Conservation (phyloP, 306 rosid species). For the Arachis hypogaea region DNA sequence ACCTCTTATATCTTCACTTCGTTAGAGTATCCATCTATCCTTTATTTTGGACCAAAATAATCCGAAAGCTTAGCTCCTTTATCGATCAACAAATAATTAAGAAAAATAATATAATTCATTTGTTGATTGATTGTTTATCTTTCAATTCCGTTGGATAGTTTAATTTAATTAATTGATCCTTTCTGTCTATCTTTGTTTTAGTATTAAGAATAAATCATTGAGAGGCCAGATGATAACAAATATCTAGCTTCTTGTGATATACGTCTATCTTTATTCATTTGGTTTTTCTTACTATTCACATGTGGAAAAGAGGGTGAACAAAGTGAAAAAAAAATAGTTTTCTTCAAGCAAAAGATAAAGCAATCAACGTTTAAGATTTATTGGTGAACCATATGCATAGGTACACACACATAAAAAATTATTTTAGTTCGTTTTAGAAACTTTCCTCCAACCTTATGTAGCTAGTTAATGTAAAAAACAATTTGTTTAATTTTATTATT, state of each 20-base stretch:
- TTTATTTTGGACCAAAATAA: neutral
- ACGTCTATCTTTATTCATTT: neutral
- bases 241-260: neutral
- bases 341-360: neutral
- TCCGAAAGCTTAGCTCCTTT: neutral
- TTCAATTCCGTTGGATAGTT: neutral
- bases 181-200: neutral
- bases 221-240: neutral
- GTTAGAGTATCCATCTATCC: too few species aligned
- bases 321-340: neutral
- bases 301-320: neutral
- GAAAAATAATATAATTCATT: too few species aligned
- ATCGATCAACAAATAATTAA: neutral
- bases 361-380: neutral
- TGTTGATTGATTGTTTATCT: neutral
- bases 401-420: too few species aligned
- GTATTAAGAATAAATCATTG: neutral
- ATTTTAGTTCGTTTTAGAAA: too few species aligned
- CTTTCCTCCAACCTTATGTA: too few species aligned
- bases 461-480: too few species aligned
- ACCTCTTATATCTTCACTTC: too few species aligned
- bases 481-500: too few species aligned
- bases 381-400: neutral
- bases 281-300: constrained; percentile 2
- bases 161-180: neutral